Conservation (phyloP, 2,329 filamentous ascomycete genomes). For the Venturia asperata region DNA sequence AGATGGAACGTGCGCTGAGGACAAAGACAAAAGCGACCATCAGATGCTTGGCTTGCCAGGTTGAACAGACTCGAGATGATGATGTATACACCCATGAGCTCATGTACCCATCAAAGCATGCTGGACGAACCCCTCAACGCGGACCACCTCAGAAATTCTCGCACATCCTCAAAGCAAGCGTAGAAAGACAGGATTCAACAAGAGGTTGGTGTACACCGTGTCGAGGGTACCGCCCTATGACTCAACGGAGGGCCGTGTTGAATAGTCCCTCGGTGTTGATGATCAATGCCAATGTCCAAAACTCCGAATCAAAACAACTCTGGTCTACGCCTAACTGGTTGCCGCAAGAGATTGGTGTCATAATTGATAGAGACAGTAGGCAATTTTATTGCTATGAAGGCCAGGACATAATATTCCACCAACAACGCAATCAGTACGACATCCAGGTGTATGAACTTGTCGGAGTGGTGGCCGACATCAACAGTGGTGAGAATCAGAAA, state of each 20-base stretch:
- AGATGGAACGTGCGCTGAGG: slow-evolving; percentile 21
- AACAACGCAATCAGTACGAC: slow-evolving; percentile 70
- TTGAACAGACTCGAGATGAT: slow-evolving; percentile 73
- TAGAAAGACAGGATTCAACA: slow-evolving; percentile 81
- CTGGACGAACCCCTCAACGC: slow-evolving; percentile 45
- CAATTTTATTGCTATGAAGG: slow-evolving; percentile 94
- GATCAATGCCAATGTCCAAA: slow-evolving; percentile 72
- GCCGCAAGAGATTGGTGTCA: slow-evolving; percentile 87
- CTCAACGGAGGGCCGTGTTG: slow-evolving; percentile 76
- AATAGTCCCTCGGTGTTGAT: slow-evolving; percentile 78
- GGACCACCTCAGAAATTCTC: slow-evolving; percentile 61
- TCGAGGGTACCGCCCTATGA: slow-evolving; percentile 80
- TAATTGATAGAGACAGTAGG: slow-evolving; percentile 64
- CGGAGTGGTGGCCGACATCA: slow-evolving; percentile 83
- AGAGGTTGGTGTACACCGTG: slow-evolving; percentile 92
- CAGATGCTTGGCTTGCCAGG: slow-evolving; percentile 77
- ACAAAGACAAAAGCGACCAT: slow-evolving; percentile 68
- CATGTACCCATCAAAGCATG: slow-evolving; percentile 60
- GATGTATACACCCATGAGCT: slow-evolving; percentile 80
- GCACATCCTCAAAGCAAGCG: slow-evolving; percentile 82
- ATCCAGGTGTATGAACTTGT: slow-evolving; percentile 88
- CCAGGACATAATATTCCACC: slow-evolving; percentile 72
- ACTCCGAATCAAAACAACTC: slow-evolving; percentile 64
- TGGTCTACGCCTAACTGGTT: slow-evolving; percentile 91
- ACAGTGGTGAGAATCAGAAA: slow-evolving; percentile 76